phyloP scores from a whole-genome alignment of 73 alveolate species.

The Symbiodinium natans region DNA sequence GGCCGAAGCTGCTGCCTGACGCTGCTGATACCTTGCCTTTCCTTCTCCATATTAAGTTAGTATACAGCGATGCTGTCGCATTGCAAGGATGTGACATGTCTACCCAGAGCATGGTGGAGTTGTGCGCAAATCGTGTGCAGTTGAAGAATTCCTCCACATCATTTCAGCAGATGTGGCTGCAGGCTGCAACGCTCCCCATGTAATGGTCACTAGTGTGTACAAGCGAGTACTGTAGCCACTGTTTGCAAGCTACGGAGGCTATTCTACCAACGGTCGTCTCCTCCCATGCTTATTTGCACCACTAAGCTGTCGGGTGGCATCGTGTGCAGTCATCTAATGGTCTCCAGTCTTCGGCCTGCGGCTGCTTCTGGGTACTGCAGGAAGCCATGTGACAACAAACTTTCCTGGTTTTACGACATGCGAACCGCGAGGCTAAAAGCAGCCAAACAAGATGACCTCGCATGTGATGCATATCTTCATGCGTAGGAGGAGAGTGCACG shows the following conservation, averaged over 20 bases:
- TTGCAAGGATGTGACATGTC: not conserved
- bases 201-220: no score
- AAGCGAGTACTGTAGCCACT: no score
- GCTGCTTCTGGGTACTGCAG: not conserved
- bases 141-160: not conserved
- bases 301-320: no score
- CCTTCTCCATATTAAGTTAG: not conserved
- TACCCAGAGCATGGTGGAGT: not conserved
- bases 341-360: not conserved
- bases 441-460: not conserved
- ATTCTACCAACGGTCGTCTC: no score
- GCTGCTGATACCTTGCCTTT: not conserved
- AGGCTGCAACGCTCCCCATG: no score
- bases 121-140: not conserved
- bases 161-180: not conserved
- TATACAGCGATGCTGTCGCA: not conserved
- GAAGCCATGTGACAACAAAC: not conserved
- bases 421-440: not conserved
- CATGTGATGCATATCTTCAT: not conserved
- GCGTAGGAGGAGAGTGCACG: not conserved
- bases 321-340: not conserved
- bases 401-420: not conserved
- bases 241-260: no score
- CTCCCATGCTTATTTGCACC: no score
- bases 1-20: not conserved